A percentile compares a stretch with the other conserved stretches of the same genome.
phyloP scores from a whole-genome alignment of 1,139 yeast species.

The Taphrina betulina region DNA sequence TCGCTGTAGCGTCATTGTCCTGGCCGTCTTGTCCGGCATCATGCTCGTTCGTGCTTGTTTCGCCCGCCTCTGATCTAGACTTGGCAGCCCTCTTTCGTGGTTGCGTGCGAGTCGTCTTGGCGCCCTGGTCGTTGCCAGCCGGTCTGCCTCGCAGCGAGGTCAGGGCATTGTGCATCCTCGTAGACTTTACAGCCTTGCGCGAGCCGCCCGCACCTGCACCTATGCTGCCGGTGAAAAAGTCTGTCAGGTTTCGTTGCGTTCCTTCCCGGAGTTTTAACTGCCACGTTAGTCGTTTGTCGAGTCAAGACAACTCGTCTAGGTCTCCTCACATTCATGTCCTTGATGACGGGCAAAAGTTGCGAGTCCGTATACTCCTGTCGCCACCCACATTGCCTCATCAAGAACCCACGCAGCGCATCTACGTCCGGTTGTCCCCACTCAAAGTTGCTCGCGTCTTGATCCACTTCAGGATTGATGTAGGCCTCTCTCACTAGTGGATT shows the following conservation, averaged over 20 bases:
- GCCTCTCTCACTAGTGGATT: constrained; percentile 68
- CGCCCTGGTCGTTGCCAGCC: too few relatives aligned
- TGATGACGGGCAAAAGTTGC: constrained; percentile 80
- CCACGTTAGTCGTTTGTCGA: constrained; percentile 38
- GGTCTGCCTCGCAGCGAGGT: too few relatives aligned
- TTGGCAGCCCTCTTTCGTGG: too few relatives aligned
- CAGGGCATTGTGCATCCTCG: constrained; percentile 24
- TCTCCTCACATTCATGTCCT: constrained; percentile 58
- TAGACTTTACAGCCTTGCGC: constrained; percentile 12
- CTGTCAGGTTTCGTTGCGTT: constrained; percentile 57
- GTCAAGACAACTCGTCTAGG: too few relatives aligned
- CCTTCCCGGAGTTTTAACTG: constrained; percentile 45
- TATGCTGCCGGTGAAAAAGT: constrained; percentile 49
- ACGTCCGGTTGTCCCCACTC: constrained; percentile 89
- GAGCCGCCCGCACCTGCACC: constrained; percentile 28
- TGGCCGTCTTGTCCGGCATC: too few relatives aligned
- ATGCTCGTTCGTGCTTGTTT: too few relatives aligned
- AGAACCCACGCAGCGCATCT: constrained; percentile 69
- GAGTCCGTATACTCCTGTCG: constrained; percentile 71
- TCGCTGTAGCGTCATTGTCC: too few relatives aligned
- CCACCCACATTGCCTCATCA: constrained; percentile 82
- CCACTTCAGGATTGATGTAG: constrained; percentile 77
- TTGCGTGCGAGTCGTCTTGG: too few relatives aligned
- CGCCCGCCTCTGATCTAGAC: too few relatives aligned
- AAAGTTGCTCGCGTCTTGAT: constrained; percentile 70